A percentile compares a stretch with the other conserved stretches of the same genome.
Conservation (phyloP, 352 stramenopile genomes). For the Pythium insidiosum region DNA sequence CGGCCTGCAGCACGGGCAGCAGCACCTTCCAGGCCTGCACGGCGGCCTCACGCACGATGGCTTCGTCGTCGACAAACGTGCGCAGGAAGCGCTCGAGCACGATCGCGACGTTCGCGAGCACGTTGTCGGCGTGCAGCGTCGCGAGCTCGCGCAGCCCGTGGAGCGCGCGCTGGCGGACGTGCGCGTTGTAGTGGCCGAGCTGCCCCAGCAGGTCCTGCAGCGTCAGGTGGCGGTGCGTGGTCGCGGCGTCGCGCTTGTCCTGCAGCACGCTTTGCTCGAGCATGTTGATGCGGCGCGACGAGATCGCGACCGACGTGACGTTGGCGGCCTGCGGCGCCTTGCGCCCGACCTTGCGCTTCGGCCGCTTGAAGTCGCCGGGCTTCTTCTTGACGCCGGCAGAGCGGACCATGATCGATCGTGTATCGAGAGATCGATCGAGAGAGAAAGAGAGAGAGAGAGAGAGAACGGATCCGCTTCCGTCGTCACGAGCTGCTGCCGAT, state of each 20-base stretch:
- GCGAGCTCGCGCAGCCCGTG: conserved; percentile 59
- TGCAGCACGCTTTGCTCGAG: conserved; percentile 71
- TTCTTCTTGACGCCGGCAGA: conserved; percentile 85
- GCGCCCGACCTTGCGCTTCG: conserved; percentile 80
- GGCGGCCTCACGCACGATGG: conserved; percentile 64
- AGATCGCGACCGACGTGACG: conserved; percentile 66
- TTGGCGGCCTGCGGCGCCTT: conserved; percentile 60
- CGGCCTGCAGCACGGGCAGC: conserved; percentile 38
- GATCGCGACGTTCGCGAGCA: conserved; percentile 63
- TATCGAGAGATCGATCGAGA: too few species aligned
- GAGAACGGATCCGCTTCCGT: too few species aligned
- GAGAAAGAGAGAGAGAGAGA: too few species aligned
- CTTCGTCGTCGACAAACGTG: conserved; percentile 69
- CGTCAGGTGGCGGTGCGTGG: conserved; percentile 52
- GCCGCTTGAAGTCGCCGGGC: conserved; percentile 80
- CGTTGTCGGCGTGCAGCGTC: conserved; percentile 34
- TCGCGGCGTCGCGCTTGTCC: conserved; percentile 63
- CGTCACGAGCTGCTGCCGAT: conserved; percentile 21
- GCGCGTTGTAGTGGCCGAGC: conserved; percentile 72
- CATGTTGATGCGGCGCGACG: conserved; percentile 75
- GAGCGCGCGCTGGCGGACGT: conserved; percentile 65
- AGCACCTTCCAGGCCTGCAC: conserved; percentile 61
- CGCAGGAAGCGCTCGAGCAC: conserved; percentile 74
- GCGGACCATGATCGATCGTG: too few species aligned
- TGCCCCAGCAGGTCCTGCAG: conserved; percentile 64